Evolutionary conservation across 495 filamentous ascomycete species (phyloP).

Genomic region (Penicillium soppii): DNA sequence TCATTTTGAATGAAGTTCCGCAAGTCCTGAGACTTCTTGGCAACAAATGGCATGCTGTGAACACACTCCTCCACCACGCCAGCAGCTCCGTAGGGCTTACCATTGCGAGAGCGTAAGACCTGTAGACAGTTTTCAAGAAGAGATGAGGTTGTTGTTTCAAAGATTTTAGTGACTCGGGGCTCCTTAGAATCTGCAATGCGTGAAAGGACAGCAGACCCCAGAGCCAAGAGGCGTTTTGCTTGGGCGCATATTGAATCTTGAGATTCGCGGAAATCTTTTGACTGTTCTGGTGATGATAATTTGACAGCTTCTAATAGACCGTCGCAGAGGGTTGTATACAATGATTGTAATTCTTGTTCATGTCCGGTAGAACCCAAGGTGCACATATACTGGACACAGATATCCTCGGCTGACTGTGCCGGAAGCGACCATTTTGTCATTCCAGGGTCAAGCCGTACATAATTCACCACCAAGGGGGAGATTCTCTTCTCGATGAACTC

Average conservation of each 20-base stretch:
- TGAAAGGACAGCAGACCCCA: slow-evolving; percentile 51
- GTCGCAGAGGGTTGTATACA: slow-evolving; percentile 57
- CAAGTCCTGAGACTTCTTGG: slow-evolving; percentile 33
- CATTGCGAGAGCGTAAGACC: slow-evolving; percentile 59
- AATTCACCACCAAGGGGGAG: slow-evolving; percentile 58
- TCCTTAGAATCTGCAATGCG: slow-evolving; percentile 29
- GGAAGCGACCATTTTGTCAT: slow-evolving; percentile 51
- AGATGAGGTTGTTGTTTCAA: slow-evolving; percentile 24
- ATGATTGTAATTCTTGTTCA: slow-evolving; percentile 31
- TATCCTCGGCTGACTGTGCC: slow-evolving; percentile 29
- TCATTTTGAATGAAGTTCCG: slow-evolving; percentile 45
- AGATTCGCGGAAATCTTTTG: slow-evolving; percentile 68
- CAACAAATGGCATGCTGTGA: slow-evolving; percentile 40
- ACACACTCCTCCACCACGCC: slow-evolving; percentile 55
- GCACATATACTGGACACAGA: slow-evolving; percentile 42
- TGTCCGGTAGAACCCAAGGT: slow-evolving; percentile 25
- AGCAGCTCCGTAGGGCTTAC: slow-evolving; percentile 81
- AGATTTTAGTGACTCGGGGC: slow-evolving; percentile 16
- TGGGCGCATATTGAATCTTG: slow-evolving; percentile 63
- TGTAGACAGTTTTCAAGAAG: slow-evolving; percentile 52
- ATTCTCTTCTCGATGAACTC: slow-evolving; percentile 49
- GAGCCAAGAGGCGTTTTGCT: slow-evolving; percentile 59
- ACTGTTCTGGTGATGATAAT: slow-evolving; percentile 73
- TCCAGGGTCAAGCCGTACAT: slow-evolving; percentile 50
- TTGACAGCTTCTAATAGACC: slow-evolving; percentile 60